Percentiles rank a stretch among this genome's conserved stretches.
Conservation (phyloP, 2,329 filamentous ascomycete genomes). For the Chrysoporthe austroafricana region DNA sequence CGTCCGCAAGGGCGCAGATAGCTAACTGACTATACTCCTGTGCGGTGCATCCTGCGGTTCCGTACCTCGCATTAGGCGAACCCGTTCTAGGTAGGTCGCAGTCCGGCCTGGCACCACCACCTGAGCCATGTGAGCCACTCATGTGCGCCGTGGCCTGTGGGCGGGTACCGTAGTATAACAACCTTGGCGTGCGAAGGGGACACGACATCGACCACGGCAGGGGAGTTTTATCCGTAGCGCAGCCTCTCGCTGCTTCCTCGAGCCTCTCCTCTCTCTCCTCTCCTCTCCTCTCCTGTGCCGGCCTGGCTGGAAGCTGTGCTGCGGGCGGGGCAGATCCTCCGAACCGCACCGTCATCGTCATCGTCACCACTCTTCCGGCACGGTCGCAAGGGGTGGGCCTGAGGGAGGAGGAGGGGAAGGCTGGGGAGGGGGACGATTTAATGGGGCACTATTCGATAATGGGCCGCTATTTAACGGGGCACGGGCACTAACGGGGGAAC, state of each 20-base stretch:
- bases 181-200: not conserved
- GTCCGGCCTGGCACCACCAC: not conserved
- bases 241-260: not conserved
- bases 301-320: not conserved
- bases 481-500: too few species aligned
- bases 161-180: not conserved
- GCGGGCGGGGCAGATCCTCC: not conserved
- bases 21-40: not conserved
- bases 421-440: too few species aligned
- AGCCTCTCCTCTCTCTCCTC: not conserved
- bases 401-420: too few species aligned
- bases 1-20: not conserved
- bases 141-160: not conserved
- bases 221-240: not conserved
- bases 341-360: not conserved
- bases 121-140: conserved; percentile 3
- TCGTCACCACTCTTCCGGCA: too few species aligned
- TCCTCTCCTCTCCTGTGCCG: not conserved
- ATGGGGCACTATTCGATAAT: too few species aligned
- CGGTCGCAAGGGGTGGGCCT: too few species aligned
- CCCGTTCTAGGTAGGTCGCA: conserved; percentile 21
- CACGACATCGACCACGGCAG: not conserved
- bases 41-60: not conserved
- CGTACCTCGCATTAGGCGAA: conserved; percentile 14
- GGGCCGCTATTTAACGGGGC: too few species aligned